A percentile compares a stretch with the other conserved stretches of the same genome.
Conservation (phyloP, 768 basidiomycete species). For the Crepidotus variabilis region DNA sequence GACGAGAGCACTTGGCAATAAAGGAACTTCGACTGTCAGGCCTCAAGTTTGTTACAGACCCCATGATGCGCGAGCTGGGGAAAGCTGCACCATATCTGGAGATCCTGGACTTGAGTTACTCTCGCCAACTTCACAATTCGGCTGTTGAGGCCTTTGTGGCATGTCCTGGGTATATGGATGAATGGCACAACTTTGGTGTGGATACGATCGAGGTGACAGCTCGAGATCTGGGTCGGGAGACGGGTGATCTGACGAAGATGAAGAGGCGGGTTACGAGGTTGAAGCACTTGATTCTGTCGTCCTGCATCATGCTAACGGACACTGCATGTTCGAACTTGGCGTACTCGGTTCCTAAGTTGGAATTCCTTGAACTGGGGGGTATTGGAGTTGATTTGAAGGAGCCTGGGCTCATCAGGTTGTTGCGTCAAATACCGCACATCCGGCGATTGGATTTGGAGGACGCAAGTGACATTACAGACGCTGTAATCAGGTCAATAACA, state of each 20-base stretch:
- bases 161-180: conserved; percentile 37
- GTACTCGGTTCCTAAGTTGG: conserved; percentile 64
- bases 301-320: conserved; percentile 70
- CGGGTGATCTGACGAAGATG: conserved; percentile 39
- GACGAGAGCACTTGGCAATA: conserved; percentile 47
- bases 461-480: conserved; percentile 69
- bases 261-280: conserved; percentile 64
- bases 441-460: conserved; percentile 85
- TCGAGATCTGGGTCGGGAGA: conserved; percentile 62
- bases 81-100: conserved; percentile 69
- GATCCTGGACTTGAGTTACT: conserved; percentile 77
- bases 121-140: conserved; percentile 68
- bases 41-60: conserved; percentile 56
- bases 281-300: conserved; percentile 71
- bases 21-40: conserved; percentile 68
- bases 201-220: conserved; percentile 52
- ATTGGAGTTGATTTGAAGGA: conserved; percentile 68
- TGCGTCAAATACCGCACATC: conserved; percentile 67
- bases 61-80: conserved; percentile 62
- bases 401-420: conserved; percentile 67
- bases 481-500: conserved; percentile 63
- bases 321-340: conserved; percentile 71
- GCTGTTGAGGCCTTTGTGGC: conserved; percentile 70
- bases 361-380: conserved; percentile 76
- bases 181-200: conserved; percentile 23